Percentiles rank a stretch among this genome's conserved stretches.
These are phyloP conservation scores for Blastobotrys buckinghamii DNA, from an alignment of 1,139 yeast species.

Conservation along the genomic window DNA sequence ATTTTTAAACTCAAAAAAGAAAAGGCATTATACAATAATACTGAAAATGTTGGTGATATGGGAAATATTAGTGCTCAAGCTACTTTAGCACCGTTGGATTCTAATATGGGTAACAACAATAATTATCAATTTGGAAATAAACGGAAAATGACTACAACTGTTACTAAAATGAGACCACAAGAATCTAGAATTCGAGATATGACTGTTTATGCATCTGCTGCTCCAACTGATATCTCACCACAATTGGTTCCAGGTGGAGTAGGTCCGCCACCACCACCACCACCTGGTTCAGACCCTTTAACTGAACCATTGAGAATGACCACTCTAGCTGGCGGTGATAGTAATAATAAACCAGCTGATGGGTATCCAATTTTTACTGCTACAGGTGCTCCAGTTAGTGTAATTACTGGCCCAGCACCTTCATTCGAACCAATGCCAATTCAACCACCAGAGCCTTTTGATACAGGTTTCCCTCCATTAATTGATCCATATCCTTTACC, in stretches of 20 bases:
- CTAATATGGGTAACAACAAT: too few species aligned
- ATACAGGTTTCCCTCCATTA: not conserved
- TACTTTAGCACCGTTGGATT: too few species aligned
- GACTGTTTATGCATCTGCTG: constrained; percentile 24
- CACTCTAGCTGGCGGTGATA: not conserved
- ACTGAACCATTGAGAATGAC: constrained; percentile 1
- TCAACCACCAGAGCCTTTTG: not conserved
- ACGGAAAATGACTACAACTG: not conserved
- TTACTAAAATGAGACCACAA: not conserved
- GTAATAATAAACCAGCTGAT: not conserved
- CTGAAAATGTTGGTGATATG: not conserved
- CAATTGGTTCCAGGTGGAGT: not conserved
- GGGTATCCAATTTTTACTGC: not conserved
- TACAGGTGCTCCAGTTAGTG: not conserved
- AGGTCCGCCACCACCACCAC: not conserved
- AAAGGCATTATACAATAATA: too few species aligned
- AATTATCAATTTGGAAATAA: too few species aligned
- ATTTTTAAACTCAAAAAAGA: not conserved
- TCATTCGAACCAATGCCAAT: not conserved
- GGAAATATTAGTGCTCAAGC: too few species aligned
- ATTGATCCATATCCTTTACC: not conserved
- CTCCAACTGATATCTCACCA: constrained; percentile 15
- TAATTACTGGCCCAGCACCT: not conserved
- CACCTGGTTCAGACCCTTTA: not conserved
- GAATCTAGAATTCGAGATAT: constrained; percentile 8